Evolutionary conservation across 2,329 filamentous ascomycete species (phyloP).

Genomic region (Fusarium algeriense): DNA sequence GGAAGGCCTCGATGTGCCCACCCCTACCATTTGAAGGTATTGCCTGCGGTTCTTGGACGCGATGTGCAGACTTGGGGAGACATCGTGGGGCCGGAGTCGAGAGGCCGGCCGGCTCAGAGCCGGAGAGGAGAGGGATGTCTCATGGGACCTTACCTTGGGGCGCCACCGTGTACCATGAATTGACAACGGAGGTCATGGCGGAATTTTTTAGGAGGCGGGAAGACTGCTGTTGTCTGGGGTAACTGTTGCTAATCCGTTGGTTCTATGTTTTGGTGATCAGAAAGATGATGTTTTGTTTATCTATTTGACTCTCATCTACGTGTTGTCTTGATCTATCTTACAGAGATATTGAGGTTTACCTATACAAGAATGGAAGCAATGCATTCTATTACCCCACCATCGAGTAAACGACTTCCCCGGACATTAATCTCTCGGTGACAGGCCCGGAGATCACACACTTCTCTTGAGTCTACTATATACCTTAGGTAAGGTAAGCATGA

Average conservation of each 20-base stretch:
- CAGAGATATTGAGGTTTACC: too few relatives aligned
- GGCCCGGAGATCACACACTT: background rate
- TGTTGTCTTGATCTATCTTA: too few relatives aligned
- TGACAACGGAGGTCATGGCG: background rate
- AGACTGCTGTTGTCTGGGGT: background rate
- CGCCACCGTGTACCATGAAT: slow-evolving; percentile 25
- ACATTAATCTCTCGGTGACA: slow-evolving; percentile 18
- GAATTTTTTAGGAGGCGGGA: background rate
- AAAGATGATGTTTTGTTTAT: background rate
- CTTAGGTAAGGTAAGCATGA: too few relatives aligned
- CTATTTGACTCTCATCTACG: background rate
- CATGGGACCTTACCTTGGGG: slow-evolving; percentile 41
- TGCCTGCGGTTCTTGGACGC: slow-evolving; percentile 40
- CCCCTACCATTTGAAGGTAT: slow-evolving; percentile 20
- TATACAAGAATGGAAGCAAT: background rate
- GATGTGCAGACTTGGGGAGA: slow-evolving; percentile 8
- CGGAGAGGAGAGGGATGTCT: slow-evolving; percentile 34
- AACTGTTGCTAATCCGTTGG: background rate
- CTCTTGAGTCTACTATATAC: background rate
- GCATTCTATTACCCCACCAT: slow-evolving; percentile 19
- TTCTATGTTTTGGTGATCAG: background rate
- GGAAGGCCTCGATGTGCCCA: slow-evolving; percentile 34
- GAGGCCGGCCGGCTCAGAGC: slow-evolving; percentile 45
- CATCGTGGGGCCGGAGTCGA: slow-evolving; percentile 47
- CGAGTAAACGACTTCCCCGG: slow-evolving; percentile 19